Conservation (phyloP, 192 early-diverging fungal species). For the Backusella morwellensis region DNA sequence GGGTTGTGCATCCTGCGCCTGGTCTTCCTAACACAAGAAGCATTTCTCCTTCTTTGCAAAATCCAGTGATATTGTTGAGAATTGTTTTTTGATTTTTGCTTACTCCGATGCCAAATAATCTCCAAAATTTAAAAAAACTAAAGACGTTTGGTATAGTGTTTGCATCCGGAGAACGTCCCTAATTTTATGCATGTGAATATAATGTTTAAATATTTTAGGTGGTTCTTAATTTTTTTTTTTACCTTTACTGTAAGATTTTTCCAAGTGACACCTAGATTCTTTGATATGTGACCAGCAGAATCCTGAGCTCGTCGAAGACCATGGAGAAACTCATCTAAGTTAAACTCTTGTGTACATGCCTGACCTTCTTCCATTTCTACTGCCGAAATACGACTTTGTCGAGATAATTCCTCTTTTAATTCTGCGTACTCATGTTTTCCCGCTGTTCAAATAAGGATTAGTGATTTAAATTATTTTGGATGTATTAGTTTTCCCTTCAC, state of each 20-base stretch:
- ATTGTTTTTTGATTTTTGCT: conserved; percentile 37
- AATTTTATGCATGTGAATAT: not conserved
- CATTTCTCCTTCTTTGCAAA: conserved; percentile 72
- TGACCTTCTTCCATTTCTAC: conserved; percentile 12
- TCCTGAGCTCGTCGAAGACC: not conserved
- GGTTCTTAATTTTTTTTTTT: not conserved
- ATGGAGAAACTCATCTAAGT: conserved; percentile 17
- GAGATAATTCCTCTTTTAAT: conserved; percentile 13
- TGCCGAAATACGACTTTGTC: conserved; percentile 1
- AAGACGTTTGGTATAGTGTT: not conserved
- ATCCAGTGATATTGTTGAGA: conserved; percentile 59
- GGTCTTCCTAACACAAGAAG: conserved; percentile 66
- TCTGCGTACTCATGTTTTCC: conserved; percentile 18
- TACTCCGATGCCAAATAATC: not conserved
- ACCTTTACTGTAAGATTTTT: conserved; percentile 36
- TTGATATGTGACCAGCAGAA: conserved; percentile 8
- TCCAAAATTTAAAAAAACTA: not conserved
- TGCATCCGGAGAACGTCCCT: not conserved
- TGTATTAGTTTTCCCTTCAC: not conserved
- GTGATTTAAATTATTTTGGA: not conserved
- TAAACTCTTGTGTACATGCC: conserved; percentile 7
- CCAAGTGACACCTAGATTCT: conserved; percentile 38
- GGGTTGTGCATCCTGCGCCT: conserved; percentile 63
- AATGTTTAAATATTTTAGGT: not conserved
- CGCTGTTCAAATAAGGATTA: not conserved